phyloP scores from a whole-genome alignment of 2,329 filamentous ascomycete genomes.

The Fusarium lateritium region DNA sequence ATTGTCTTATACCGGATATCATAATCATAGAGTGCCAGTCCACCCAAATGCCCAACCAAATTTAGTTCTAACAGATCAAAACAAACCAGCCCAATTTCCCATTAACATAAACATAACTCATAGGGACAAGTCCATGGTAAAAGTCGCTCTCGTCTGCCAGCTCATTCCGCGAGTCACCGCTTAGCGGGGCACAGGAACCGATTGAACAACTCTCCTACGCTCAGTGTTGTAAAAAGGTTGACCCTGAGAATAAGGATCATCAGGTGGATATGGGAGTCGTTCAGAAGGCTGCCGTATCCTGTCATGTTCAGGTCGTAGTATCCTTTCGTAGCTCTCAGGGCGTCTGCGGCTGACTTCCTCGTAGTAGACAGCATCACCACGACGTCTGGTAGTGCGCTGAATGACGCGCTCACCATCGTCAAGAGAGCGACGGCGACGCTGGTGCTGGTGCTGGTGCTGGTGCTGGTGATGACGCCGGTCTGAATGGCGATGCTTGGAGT shows the following conservation, averaged over 20 bases:
- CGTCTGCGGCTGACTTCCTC: constrained; percentile 39
- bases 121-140: constrained; percentile 2
- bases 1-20: constrained; percentile 16
- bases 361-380: constrained; percentile 38
- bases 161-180: not conserved
- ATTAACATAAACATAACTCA: constrained; percentile 3
- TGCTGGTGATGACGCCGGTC: constrained; percentile 24
- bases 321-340: constrained; percentile 38
- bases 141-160: not conserved
- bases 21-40: constrained; percentile 16
- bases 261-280: constrained; percentile 34
- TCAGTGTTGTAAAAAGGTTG: constrained; percentile 43
- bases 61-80: not conserved
- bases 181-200: constrained; percentile 32
- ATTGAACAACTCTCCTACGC: constrained; percentile 32
- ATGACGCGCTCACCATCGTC: constrained; percentile 29
- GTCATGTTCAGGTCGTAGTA: constrained; percentile 30
- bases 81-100: not conserved
- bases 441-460: constrained; percentile 14
- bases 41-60: constrained; percentile 6
- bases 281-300: constrained; percentile 21
- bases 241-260: constrained; percentile 36
- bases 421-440: constrained; percentile 27
- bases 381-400: constrained; percentile 32
- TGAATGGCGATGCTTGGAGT: constrained; percentile 31